Evolutionary conservation across 352 stramenopile species (phyloP).

Genomic region (Phytopythium chamaehyphon): DNA sequence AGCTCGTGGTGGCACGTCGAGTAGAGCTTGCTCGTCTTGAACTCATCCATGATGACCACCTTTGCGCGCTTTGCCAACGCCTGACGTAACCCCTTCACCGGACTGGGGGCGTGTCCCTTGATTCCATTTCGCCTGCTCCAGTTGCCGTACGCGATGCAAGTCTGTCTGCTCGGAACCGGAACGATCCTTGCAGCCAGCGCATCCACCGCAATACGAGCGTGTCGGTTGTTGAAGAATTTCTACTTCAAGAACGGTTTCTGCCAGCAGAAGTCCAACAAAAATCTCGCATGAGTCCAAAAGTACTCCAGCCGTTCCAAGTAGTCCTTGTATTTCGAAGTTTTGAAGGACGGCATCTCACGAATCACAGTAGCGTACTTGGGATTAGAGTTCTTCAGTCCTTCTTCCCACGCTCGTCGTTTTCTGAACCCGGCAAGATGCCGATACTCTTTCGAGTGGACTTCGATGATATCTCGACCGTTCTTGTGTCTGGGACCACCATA

Average conservation of each 20-base stretch:
- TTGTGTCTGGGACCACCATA: too few relatives aligned
- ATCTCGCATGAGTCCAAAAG: conserved; percentile 5
- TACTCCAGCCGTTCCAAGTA: conserved; percentile 11
- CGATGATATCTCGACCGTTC: not conserved
- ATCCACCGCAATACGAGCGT: not conserved
- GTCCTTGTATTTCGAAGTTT: conserved; percentile 6
- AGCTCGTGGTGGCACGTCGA: conserved; percentile 1
- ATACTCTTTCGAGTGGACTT: conserved; percentile 4
- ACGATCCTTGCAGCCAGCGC: not conserved
- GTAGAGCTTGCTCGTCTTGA: conserved; percentile 5
- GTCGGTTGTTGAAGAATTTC: not conserved
- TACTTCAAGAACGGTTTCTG: conserved; percentile 7
- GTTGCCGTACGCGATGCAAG: not conserved
- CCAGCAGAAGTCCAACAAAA: conserved; percentile 8
- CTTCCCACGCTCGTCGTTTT: not conserved
- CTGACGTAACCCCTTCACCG: not conserved
- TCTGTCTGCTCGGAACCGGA: not conserved
- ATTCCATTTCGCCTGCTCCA: conserved; percentile 2
- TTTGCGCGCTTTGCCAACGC: conserved; percentile 4
- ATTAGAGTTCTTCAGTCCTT: not conserved
- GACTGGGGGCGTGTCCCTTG: conserved; percentile 2
- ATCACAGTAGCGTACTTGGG: conserved; percentile 1
- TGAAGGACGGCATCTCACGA: conserved; percentile 15
- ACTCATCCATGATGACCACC: conserved; percentile 6
- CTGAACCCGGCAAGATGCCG: conserved; percentile 6